phyloP scores from a whole-genome alignment of 1,139 yeast genomes.

The Wickerhamomyces sp. region DNA sequence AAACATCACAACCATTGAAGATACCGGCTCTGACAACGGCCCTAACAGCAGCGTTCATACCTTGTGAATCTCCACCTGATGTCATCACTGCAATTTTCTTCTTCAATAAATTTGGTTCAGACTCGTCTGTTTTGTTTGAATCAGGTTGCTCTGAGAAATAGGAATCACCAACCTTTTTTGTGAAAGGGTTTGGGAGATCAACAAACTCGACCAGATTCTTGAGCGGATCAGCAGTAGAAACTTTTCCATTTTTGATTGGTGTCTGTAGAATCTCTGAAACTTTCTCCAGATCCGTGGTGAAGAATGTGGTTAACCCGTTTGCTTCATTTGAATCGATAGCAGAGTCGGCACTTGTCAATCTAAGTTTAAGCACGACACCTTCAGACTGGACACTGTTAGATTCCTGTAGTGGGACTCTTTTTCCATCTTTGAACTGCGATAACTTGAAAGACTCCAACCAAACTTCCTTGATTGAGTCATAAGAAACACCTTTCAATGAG shows the following conservation, averaged over 20 bases:
- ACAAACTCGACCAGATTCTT: slow-evolving; percentile 49
- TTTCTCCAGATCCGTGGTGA: slow-evolving; percentile 42
- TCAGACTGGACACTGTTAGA: slow-evolving; percentile 38
- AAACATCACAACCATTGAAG: slow-evolving; percentile 65
- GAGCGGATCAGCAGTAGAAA: slow-evolving; percentile 47
- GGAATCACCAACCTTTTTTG: slow-evolving; percentile 28
- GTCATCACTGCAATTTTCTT: slow-evolving; percentile 80
- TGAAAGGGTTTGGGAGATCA: slow-evolving; percentile 28
- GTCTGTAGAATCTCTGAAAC: slow-evolving; percentile 33
- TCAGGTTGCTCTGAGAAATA: slow-evolving; percentile 25
- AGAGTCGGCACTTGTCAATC: slow-evolving; percentile 42
- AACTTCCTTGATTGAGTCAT: slow-evolving; percentile 59
- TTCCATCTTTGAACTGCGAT: slow-evolving; percentile 44
- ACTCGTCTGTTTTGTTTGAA: slow-evolving; percentile 4
- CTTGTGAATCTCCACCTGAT: slow-evolving; percentile 85
- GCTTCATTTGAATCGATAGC: slow-evolving; percentile 21
- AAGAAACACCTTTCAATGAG: slow-evolving; percentile 47
- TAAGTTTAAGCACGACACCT: slow-evolving; percentile 57
- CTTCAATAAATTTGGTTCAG: slow-evolving; percentile 11
- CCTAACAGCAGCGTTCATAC: slow-evolving; percentile 79
- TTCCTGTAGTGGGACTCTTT: slow-evolving; percentile 56
- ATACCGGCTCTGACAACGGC: slow-evolving; percentile 77
- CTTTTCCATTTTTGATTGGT: slow-evolving; percentile 17
- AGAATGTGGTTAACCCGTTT: slow-evolving; percentile 42
- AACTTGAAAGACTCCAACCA: slow-evolving; percentile 72